Evolutionary conservation across 1,139 yeast species (phyloP).

Genomic region (Geotrichum reessii): DNA sequence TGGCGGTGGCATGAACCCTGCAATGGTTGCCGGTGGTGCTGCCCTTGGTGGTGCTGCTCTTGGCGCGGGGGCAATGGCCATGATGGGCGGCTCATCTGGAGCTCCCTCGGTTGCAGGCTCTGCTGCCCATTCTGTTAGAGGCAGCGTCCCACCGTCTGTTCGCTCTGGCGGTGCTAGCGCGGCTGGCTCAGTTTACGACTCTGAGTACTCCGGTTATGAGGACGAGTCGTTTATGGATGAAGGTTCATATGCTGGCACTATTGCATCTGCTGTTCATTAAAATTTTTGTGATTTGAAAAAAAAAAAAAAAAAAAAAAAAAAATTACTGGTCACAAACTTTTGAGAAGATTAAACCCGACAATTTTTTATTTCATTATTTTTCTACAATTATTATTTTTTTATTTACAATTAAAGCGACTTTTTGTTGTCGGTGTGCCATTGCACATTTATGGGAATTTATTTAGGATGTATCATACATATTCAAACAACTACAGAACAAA

Average conservation of each 20-base stretch:
- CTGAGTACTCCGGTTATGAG: neutral
- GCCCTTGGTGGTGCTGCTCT: constrained; percentile 14
- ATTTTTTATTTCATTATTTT: neutral
- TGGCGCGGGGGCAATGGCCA: constrained; percentile 13
- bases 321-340: too few relatives aligned
- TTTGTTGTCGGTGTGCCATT: neutral
- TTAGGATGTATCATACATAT: neutral
- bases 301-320: too few relatives aligned
- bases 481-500: neutral
- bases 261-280: neutral
- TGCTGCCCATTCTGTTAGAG: neutral
- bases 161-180: neutral
- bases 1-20: constrained; percentile 8
- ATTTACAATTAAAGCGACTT: neutral
- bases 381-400: neutral
- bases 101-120: constrained; percentile 6
- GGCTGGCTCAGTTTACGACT: neutral
- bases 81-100: constrained; percentile 1
- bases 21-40: constrained; percentile 12
- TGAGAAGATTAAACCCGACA: neutral
- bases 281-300: neutral
- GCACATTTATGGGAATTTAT: neutral
- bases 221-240: neutral
- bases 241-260: neutral
- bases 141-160: neutral